Evolutionary conservation across 108 stramenopile species (phyloP).

Genomic region (Schizochytrium sp.): DNA sequence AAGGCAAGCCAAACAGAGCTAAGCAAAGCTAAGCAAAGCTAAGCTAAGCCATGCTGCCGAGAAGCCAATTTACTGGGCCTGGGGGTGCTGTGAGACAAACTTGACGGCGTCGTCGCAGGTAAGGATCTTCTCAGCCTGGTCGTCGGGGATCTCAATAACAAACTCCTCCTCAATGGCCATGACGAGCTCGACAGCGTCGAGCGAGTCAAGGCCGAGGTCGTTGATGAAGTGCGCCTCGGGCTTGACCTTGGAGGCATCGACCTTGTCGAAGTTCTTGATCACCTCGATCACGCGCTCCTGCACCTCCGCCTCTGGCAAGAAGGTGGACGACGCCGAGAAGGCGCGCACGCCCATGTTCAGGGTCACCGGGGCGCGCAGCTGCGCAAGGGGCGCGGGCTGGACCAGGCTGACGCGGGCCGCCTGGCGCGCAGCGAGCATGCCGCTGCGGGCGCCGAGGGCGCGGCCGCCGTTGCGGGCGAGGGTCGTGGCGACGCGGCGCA

Average conservation of each 20-base stretch:
- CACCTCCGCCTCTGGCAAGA: constrained; percentile 83
- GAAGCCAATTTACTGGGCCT: constrained; percentile 25
- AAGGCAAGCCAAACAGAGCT: no score
- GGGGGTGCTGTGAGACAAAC: constrained; percentile 65
- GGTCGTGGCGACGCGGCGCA: neutral
- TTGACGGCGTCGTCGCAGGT: constrained; percentile 83
- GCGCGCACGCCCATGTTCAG: neutral
- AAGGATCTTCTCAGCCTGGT: constrained; percentile 95
- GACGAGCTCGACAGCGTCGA: constrained; percentile 95
- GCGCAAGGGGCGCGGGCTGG: neutral
- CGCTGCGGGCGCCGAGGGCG: neutral
- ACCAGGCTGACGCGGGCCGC: neutral
- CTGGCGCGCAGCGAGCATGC: neutral
- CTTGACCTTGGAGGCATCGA: constrained; percentile 73
- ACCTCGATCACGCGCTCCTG: constrained; percentile 82
- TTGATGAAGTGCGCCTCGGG: constrained; percentile 73
- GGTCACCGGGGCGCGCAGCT: neutral
- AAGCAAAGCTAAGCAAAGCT: no score
- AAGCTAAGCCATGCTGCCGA: neutral
- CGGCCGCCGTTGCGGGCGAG: neutral
- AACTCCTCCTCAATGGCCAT: constrained; percentile 99
- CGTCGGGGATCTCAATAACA: constrained; percentile 98
- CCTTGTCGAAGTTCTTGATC: constrained; percentile 98
- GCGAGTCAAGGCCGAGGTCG: constrained; percentile 92
- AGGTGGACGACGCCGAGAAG: constrained; percentile 47